Percentiles rank a stretch among this genome's conserved stretches.
Conservation (phyloP, 768 basidiomycete species). For the Pholiota molesta region DNA sequence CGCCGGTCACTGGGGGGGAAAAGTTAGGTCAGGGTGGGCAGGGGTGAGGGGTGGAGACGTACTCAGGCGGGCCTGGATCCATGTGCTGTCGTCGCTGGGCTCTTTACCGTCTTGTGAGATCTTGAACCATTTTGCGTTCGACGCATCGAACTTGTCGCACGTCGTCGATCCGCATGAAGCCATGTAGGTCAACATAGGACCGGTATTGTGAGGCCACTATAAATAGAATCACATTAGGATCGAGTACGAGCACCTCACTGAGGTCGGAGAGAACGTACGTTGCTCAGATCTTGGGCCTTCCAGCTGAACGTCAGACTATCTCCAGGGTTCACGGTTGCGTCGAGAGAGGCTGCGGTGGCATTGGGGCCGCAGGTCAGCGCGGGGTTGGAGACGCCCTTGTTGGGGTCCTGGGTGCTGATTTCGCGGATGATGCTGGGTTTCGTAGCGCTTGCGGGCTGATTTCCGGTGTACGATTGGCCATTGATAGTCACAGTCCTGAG, state of each 20-base stretch:
- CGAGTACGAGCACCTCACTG: constrained; percentile 1
- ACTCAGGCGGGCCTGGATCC: constrained; percentile 62
- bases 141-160: constrained; percentile 63
- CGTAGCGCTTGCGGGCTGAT: constrained; percentile 26
- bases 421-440: constrained; percentile 42
- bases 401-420: constrained; percentile 38
- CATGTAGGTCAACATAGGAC: constrained; percentile 78
- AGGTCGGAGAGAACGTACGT: constrained; percentile 28
- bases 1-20: constrained; percentile 38
- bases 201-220: constrained; percentile 58
- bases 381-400: constrained; percentile 58
- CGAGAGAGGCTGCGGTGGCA: constrained; percentile 49
- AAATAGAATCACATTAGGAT: not conserved
- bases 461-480: constrained; percentile 40
- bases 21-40: not conserved
- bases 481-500: constrained; percentile 41
- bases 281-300: constrained; percentile 46
- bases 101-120: constrained; percentile 55
- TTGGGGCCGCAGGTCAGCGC: constrained; percentile 63
- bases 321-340: constrained; percentile 62
- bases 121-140: constrained; percentile 75
- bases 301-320: constrained; percentile 58
- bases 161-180: constrained; percentile 57
- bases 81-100: constrained; percentile 33
- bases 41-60: constrained; percentile 23